Evolutionary conservation across 257 asterid genomes (phyloP), one percentile per base, ranked within the genome.

Genomic region (Rubia yunnanensis): DNA sequence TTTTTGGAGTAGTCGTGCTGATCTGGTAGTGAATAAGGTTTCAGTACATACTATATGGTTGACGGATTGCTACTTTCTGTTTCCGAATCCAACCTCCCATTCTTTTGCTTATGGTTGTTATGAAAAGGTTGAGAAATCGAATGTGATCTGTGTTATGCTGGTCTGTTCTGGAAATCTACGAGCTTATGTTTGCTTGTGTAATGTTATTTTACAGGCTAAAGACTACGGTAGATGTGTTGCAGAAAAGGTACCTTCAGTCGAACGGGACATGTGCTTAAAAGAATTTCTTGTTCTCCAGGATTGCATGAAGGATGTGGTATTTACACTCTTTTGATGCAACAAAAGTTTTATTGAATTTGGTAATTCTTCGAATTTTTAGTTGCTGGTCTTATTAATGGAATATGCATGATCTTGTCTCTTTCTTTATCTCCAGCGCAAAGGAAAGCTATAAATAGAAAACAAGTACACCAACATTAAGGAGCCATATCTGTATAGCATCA

Each of bases 221-320:
- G 86, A 76, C 49, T 92, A 89, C 22, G 94, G 97, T 48, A 80
- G 76, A 65, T 92, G 99, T 81, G 92, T 89, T 75, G 86, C 95
- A 18, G 73, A 87, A 68, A 89, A 83, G 77, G 83, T 87, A 75
- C 97, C 97, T 70, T 84, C 79, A 80, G 84, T 92, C 52, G 97
- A 92, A 74, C 84, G 64, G 32, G 94, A 92, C 76, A 82, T 85
- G 95, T 89, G 99, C 62, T 67, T 71, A 59, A 87, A 87, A 81
- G 95, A 92, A 75, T 92, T 92, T 72, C 74, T 84, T 68, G 65
- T 70, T 71, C 82, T 92, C 60, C 79, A 81, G 67, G 83, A 80
- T 76, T 92, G 99, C 88, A 84, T 87, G 95, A 86, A 86, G 79
- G 89, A 73, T 52, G 82, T 79, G 87, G 96, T 89, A 92, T 67